Conservation (phyloP, 352 stramenopile species). For the Globisporangium okanoganense region DNA sequence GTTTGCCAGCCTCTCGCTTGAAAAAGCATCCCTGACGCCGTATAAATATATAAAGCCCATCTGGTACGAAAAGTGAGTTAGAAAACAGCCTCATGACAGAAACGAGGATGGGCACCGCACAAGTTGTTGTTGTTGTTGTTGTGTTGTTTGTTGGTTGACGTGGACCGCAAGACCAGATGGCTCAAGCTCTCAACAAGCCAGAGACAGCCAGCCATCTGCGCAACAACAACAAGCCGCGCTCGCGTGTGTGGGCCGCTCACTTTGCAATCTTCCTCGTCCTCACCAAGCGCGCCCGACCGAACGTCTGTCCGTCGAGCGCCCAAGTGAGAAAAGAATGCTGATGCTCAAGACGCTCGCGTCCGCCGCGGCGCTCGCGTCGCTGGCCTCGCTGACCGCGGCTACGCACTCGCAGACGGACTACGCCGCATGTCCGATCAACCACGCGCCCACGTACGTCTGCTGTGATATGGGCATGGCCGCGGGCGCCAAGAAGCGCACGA, state of each 20-base stretch:
- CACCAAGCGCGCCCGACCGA: constrained; percentile 11
- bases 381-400: constrained; percentile 25
- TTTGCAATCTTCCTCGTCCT: constrained; percentile 17
- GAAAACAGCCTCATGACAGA: background rate
- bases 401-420: constrained; percentile 54
- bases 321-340: constrained; percentile 10
- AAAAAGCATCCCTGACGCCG: background rate
- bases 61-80: background rate
- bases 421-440: constrained; percentile 58
- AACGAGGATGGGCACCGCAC: background rate
- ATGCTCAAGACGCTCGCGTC: constrained; percentile 13
- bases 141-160: background rate
- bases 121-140: background rate
- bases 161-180: background rate
- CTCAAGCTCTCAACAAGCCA: background rate
- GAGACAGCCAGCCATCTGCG: background rate
- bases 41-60: background rate
- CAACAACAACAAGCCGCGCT: background rate
- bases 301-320: background rate
- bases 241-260: too few relatives aligned
- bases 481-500: constrained; percentile 25
- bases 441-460: constrained; percentile 51
- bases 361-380: constrained; percentile 13
- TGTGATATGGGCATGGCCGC: constrained; percentile 37
- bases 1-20: background rate